phyloP scores from a whole-genome alignment of 1,284 basidiomycete genomes.

The Ustilago vetiveriae region DNA sequence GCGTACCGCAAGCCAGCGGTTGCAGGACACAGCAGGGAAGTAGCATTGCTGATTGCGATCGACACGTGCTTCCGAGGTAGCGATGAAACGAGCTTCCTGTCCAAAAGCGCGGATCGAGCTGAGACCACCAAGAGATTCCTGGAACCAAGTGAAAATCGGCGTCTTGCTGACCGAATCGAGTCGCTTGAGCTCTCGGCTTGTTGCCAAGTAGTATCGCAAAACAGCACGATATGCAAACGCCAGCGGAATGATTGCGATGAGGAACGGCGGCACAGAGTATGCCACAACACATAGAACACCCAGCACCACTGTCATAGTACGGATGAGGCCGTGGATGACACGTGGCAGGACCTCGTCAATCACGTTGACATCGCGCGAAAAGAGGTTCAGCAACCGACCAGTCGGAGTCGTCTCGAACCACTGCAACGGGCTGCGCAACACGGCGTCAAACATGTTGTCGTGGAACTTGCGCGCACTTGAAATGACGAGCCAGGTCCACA shows the following conservation, averaged over 20 bases:
- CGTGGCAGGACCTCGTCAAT: conserved; percentile 73
- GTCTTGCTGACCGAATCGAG: conserved; percentile 88
- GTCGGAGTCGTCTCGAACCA: conserved; percentile 65
- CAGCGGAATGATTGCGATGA: conserved; percentile 71
- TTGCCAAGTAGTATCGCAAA: conserved; percentile 80
- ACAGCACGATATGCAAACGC: conserved; percentile 59
- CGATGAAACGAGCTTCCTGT: conserved; percentile 74
- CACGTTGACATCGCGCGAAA: conserved; percentile 91
- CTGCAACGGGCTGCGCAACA: conserved; percentile 62
- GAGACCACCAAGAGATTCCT: conserved; percentile 84
- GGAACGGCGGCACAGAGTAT: conserved; percentile 78
- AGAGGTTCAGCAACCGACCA: conserved; percentile 81
- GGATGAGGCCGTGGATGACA: conserved; percentile 59
- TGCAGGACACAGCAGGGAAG: conserved; percentile 76
- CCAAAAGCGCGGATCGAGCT: conserved; percentile 79
- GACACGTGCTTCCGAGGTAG: conserved; percentile 80
- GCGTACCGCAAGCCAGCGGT: conserved; percentile 79
- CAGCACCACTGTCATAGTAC: conserved; percentile 68
- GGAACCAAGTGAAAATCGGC: conserved; percentile 81
- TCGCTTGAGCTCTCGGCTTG: conserved; percentile 89
- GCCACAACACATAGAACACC: conserved; percentile 78
- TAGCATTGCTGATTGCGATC: conserved; percentile 82
- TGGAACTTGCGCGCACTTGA: conserved; percentile 59
- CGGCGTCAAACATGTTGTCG: conserved; percentile 60
- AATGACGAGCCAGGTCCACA: conserved; percentile 62